Percentiles rank a stretch among this genome's conserved stretches.
Conservation (phyloP, 1,284 basidiomycete species). For the Fomitopsis betulina region DNA sequence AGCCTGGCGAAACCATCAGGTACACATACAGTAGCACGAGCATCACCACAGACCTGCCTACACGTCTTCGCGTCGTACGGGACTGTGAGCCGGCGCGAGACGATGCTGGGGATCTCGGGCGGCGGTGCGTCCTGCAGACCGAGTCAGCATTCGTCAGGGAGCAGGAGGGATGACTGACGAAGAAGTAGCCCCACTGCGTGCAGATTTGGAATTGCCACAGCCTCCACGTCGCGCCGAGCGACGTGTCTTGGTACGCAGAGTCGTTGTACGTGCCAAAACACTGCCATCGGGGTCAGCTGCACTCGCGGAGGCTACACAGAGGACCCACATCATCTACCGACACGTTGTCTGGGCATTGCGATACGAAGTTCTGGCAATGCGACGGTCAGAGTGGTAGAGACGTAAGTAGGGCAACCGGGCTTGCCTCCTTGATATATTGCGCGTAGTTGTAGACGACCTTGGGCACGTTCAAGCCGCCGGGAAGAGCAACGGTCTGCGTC, state of each 20-base stretch:
- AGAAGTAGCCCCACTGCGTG: conserved; percentile 94
- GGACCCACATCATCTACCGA: conserved; percentile 57
- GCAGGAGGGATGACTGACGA: conserved; percentile 33
- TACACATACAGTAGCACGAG: not conserved
- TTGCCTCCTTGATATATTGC: conserved; percentile 66
- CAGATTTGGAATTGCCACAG: conserved; percentile 92
- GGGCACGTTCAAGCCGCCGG: conserved; percentile 44
- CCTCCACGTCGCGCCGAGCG: conserved; percentile 72
- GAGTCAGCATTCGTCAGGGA: not conserved
- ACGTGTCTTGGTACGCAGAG: conserved; percentile 55
- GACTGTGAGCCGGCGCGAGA: conserved; percentile 72
- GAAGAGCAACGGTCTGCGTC: conserved; percentile 31
- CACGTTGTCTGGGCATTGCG: conserved; percentile 47
- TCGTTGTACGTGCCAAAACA: conserved; percentile 87
- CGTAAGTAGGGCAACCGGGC: not conserved
- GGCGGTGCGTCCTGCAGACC: conserved; percentile 61
- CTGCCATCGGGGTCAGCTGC: conserved; percentile 29
- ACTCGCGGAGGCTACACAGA: not conserved
- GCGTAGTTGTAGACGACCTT: conserved; percentile 73
- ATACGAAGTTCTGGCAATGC: conserved; percentile 50
- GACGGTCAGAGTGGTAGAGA: not conserved
- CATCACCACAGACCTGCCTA: conserved; percentile 41
- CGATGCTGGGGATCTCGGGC: conserved; percentile 58
- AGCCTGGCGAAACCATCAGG: conserved; percentile 39
- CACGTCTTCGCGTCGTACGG: conserved; percentile 83